These are phyloP conservation scores for Cladosporium phlei DNA, from an alignment of 2,329 filamentous ascomycete genomes.

Conservation along the genomic window DNA sequence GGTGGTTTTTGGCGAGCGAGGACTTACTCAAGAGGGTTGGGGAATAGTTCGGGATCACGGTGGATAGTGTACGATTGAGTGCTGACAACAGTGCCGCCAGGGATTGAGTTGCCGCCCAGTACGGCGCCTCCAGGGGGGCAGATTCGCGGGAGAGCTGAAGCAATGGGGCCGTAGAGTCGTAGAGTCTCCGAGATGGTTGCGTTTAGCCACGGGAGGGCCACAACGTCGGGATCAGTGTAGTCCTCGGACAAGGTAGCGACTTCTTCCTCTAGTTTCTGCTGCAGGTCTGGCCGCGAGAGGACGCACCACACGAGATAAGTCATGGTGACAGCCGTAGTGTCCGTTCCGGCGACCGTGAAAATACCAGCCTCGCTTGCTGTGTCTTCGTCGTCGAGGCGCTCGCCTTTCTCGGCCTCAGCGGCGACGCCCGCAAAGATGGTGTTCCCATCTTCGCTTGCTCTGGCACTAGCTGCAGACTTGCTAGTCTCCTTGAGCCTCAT, in stretches of 20 bases:
- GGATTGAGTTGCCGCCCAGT: neutral
- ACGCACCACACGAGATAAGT: slow-evolving; percentile 22
- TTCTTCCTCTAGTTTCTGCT: slow-evolving; percentile 17
- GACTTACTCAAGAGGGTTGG: neutral
- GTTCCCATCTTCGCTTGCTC: slow-evolving; percentile 12
- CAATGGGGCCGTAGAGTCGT: slow-evolving; percentile 29
- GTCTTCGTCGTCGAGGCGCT: slow-evolving; percentile 24
- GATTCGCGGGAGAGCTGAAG: slow-evolving; percentile 24
- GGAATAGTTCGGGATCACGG: neutral
- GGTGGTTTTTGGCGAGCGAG: neutral
- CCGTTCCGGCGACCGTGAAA: slow-evolving; percentile 30
- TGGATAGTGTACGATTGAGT: neutral
- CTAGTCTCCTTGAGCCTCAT: neutral
- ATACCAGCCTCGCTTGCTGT: slow-evolving; percentile 23
- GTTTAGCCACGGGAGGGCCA: slow-evolving; percentile 22
- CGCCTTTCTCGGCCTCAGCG: slow-evolving; percentile 26
- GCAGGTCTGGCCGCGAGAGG: slow-evolving; percentile 15
- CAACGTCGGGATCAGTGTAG: slow-evolving; percentile 21
- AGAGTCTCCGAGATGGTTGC: slow-evolving; percentile 29
- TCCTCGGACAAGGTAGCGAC: slow-evolving; percentile 15
- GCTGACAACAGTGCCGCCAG: neutral
- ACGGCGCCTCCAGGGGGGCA: slow-evolving; percentile 22
- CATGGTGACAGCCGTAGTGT: slow-evolving; percentile 24
- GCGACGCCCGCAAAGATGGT: slow-evolving; percentile 27
- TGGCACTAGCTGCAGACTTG: slow-evolving; percentile 15